Percentiles rank a stretch among this genome's conserved stretches.
phyloP scores from a whole-genome alignment of 768 basidiomycete genomes.

The Naganishia antarctica region DNA sequence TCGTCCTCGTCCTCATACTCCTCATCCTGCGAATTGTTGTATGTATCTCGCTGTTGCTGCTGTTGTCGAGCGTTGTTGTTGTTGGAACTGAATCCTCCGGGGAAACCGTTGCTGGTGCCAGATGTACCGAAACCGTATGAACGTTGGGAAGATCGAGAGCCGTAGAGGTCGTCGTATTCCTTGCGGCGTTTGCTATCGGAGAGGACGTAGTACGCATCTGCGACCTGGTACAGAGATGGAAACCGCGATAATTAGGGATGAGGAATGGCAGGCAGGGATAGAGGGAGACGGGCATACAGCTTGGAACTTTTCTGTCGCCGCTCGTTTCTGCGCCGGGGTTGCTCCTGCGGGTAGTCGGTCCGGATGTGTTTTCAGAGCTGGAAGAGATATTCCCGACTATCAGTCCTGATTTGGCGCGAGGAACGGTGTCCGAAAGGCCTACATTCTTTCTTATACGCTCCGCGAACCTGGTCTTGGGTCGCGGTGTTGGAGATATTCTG shows the following conservation, averaged over 20 bases:
- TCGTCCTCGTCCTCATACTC: constrained; percentile 22
- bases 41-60: no score
- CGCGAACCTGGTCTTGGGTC: constrained; percentile 39
- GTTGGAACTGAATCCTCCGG: constrained; percentile 27
- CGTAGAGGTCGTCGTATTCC: constrained; percentile 49
- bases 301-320: constrained; percentile 79
- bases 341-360: constrained; percentile 68
- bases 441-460: constrained; percentile 45
- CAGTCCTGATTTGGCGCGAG: not conserved
- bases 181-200: constrained; percentile 61
- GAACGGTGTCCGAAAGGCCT: no score
- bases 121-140: constrained; percentile 32
- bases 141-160: constrained; percentile 51
- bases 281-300: constrained; percentile 50
- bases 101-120: constrained; percentile 10
- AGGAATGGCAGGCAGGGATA: no score
- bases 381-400: no score
- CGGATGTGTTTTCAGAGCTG: constrained; percentile 69
- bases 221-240: constrained; percentile 60
- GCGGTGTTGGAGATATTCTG: constrained; percentile 22
- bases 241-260: not conserved
- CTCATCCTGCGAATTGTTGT: no score
- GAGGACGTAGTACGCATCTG: constrained; percentile 90
- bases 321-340: constrained; percentile 63
- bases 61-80: constrained; percentile 1